Evolutionary conservation across 2,329 filamentous ascomycete genomes (phyloP), one percentile per base, ranked within the genome.

Genomic region (Colletotrichum spaethianum): DNA sequence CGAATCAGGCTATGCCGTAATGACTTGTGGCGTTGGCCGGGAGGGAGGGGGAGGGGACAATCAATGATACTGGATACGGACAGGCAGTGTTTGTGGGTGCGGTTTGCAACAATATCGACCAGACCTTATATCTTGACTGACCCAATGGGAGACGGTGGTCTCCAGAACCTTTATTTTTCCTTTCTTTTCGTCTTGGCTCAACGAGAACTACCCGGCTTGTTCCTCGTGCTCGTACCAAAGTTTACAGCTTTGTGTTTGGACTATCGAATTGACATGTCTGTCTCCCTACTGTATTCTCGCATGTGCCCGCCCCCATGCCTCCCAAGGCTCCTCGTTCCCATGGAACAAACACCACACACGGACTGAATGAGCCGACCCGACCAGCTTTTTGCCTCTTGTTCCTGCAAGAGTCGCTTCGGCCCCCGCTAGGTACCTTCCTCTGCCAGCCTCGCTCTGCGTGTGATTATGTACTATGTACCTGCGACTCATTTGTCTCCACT

Each of bases 381-480:
- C 33, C 50, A 33, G 46, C 33, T 20, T 20, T 20, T 31, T 20
- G 31, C 23, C 16, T 63, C 60, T 63, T 63, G 44, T 23, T 63
- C n/a, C 28, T 50, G n/a, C 60, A 33, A 11, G 42, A 26, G 60
- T 16, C 23, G 18, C 28, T 48, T 33, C 50, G 12, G 33, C 57
- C 65, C 65, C 48, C 40, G 28, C 65, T 11, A 46, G 64, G 44
- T 59, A 72, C 64, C 52, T 72, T 14, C 44, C 14, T 63, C 50
- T 46, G 44, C 69, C 33, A 50, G 57, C 28, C 28, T 31, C 44
- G 18, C 50, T 53, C 64, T 69, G 65, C 60, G 65, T 63, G 59
- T 64, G 44, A 64, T 70, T 59, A 64, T 64, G 70, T 72, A 72
- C 53, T 59, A 64, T 64, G 70, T 72, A 72, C 53, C 65, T 63